phyloP scores from a whole-genome alignment of 768 basidiomycete genomes.

The Leucocoprinus leucothites region DNA sequence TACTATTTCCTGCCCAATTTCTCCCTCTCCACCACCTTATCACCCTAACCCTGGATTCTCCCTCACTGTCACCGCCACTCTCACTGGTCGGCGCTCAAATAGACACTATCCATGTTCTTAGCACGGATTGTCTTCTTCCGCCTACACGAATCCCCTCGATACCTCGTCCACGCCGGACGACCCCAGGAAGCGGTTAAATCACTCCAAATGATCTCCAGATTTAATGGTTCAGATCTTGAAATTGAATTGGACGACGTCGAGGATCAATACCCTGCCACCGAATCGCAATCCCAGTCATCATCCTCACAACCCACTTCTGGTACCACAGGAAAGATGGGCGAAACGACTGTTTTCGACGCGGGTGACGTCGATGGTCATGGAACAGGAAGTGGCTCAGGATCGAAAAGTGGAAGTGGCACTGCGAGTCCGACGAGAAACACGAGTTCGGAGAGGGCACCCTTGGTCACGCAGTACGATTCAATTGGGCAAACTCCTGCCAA shows the following conservation, averaged over 20 bases:
- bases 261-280: conserved; percentile 30
- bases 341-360: conserved; percentile 33
- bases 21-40: neutral
- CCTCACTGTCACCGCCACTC: neutral
- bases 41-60: neutral
- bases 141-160: conserved; percentile 92
- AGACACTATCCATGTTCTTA: conserved; percentile 89
- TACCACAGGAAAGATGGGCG: conserved; percentile 10
- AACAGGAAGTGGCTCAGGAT: neutral
- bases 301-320: neutral
- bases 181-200: conserved; percentile 81
- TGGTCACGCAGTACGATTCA: conserved; percentile 7
- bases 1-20: neutral
- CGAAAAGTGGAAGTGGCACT: neutral
- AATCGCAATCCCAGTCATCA: conserved; percentile 8
- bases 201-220: conserved; percentile 79
- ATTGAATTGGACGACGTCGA: conserved; percentile 72
- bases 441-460: neutral
- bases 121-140: conserved; percentile 88
- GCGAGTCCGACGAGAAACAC: conserved; percentile 14
- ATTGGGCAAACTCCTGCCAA: neutral
- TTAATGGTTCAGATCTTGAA: conserved; percentile 73
- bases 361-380: conserved; percentile 22
- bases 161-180: conserved; percentile 85
- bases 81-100: neutral